phyloP scores from a whole-genome alignment of 768 basidiomycete genomes.

The Suillus bovinus region DNA sequence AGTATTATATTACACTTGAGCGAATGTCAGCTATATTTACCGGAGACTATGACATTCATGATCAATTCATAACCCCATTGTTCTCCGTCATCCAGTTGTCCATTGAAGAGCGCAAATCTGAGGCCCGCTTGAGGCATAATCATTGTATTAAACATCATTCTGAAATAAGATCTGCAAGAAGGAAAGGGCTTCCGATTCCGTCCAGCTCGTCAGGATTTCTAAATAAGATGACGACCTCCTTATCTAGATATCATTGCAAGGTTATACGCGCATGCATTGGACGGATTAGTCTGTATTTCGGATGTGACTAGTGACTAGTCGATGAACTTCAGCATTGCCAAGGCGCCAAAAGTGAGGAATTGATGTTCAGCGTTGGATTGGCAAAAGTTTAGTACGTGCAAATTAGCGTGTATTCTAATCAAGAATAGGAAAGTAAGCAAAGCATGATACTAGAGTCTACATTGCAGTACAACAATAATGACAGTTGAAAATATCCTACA shows the following conservation, averaged over 20 bases:
- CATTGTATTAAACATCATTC: background rate
- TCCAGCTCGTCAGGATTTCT: too few species aligned
- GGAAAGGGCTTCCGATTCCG: too few species aligned
- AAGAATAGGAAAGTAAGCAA: background rate
- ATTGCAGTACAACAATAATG: background rate
- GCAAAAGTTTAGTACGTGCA: background rate
- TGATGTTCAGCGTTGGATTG: too few species aligned
- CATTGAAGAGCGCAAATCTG: background rate
- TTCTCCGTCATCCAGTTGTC: background rate
- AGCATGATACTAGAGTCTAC: background rate
- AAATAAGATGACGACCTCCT: too few species aligned
- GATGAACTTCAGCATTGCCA: too few species aligned
- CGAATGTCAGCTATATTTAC: background rate
- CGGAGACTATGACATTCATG: background rate
- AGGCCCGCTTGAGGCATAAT: background rate
- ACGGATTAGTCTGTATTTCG: too few species aligned
- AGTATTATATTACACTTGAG: conserved; percentile 1
- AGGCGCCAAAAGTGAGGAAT: too few species aligned
- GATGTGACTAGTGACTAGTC: too few species aligned
- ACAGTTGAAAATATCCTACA: background rate
- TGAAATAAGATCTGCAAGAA: too few species aligned
- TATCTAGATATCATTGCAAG: too few species aligned
- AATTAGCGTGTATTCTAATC: background rate
- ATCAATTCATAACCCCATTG: background rate
- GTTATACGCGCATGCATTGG: too few species aligned